phyloP scores from a whole-genome alignment of 108 stramenopile species.

The Skeletonema costatum region DNA sequence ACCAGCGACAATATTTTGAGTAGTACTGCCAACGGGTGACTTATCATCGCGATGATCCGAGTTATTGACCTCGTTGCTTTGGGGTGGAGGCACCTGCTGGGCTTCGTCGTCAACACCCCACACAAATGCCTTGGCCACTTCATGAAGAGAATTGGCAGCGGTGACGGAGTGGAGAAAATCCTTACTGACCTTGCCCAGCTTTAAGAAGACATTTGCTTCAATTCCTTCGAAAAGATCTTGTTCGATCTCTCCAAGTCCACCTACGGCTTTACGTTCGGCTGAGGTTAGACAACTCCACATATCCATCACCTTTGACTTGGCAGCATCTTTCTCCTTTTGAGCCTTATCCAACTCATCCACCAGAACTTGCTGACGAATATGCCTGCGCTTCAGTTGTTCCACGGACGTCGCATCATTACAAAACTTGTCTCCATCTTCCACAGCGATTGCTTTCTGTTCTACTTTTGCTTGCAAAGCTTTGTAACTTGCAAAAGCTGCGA shows the following conservation, averaged over 20 bases:
- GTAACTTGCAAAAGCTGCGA: background rate
- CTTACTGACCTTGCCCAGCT: background rate
- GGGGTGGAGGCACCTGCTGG: too few relatives aligned
- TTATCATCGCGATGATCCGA: too few relatives aligned
- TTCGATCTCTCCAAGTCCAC: conserved; percentile 1
- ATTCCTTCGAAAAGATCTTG: background rate
- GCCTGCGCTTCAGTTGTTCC: background rate
- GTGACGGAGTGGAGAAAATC: too few relatives aligned
- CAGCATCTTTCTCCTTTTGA: background rate
- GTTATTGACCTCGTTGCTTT: too few relatives aligned
- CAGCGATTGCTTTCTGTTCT: background rate
- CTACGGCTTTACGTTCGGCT: background rate
- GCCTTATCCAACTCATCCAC: background rate
- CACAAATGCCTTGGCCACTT: too few relatives aligned
- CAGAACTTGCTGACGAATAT: background rate
- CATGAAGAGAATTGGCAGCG: too few relatives aligned
- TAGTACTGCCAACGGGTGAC: too few relatives aligned
- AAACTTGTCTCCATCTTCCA: background rate
- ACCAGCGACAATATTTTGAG: too few relatives aligned
- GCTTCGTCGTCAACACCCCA: too few relatives aligned
- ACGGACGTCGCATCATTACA: background rate
- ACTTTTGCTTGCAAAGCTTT: background rate
- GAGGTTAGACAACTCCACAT: background rate
- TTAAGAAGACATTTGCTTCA: background rate
- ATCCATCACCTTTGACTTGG: background rate